Evolutionary conservation across 169 alveolate species (phyloP).

Genomic region (Cryptosporidium ryanae): DNA sequence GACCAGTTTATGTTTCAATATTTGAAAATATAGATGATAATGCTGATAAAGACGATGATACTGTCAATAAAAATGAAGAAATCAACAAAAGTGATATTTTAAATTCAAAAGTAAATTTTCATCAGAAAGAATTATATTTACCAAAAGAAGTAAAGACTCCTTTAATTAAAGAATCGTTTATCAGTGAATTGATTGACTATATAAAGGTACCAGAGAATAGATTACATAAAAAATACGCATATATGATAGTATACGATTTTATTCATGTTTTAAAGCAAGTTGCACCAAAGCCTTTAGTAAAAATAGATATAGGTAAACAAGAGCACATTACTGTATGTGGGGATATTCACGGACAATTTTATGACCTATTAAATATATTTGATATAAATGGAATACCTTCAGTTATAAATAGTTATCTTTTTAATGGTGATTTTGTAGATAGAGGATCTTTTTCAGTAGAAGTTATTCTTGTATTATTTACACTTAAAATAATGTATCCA

Average conservation of each 20-base stretch:
- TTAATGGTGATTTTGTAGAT: constrained; percentile 99
- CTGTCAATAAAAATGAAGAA: too few relatives aligned
- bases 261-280: constrained; percentile 88
- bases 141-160: not conserved
- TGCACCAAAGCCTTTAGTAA: constrained; percentile 86
- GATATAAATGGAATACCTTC: constrained; percentile 96
- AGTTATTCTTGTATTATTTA: constrained; percentile 87
- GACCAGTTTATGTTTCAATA: constrained; percentile 33
- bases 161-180: constrained; percentile 75
- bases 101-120: not conserved
- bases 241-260: constrained; percentile 88
- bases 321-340: constrained; percentile 98
- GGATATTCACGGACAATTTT: constrained; percentile 99
- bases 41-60: not conserved
- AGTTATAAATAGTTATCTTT: constrained; percentile 95
- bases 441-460: constrained; percentile 99
- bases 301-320: constrained; percentile 87
- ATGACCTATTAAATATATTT: constrained; percentile 96
- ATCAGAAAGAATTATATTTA: constrained; percentile 1
- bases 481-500: constrained; percentile 94
- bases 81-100: not conserved
- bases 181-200: constrained; percentile 80
- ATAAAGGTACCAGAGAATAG: constrained; percentile 92
- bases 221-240: constrained; percentile 93
- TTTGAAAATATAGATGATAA: not conserved